A percentile compares a stretch with the other conserved stretches of the same genome.
Evolutionary conservation across 163 green algal genomes (phyloP).

Genomic region (Scenedesmus sp.): DNA sequence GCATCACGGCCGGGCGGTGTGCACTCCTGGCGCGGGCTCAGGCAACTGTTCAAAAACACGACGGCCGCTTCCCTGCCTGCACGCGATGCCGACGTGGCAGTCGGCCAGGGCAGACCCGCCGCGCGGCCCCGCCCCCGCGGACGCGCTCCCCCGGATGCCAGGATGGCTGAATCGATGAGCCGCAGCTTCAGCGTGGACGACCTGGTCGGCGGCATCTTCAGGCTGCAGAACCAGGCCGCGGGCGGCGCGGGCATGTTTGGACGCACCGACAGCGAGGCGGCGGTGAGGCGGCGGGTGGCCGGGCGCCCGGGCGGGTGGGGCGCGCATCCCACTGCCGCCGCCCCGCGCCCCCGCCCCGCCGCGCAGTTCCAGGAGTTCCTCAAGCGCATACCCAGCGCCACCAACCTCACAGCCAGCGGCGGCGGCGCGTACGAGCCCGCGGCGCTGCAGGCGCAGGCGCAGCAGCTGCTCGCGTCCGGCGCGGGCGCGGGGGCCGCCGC

Average conservation of each 20-base stretch:
- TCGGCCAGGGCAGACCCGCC: too few species aligned
- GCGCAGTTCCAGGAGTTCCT: constrained; percentile 61
- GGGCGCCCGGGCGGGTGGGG: too few species aligned
- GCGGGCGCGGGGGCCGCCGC: neutral
- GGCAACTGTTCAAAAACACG: too few species aligned
- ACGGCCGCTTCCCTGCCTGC: too few species aligned
- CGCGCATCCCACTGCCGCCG: constrained; percentile 22
- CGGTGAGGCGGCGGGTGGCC: neutral
- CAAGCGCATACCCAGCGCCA: constrained; percentile 59
- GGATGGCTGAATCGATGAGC: too few species aligned
- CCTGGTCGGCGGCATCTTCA: constrained; percentile 55
- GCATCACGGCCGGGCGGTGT: too few species aligned
- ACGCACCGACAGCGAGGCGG: constrained; percentile 28
- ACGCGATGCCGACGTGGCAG: too few species aligned
- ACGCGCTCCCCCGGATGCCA: too few species aligned
- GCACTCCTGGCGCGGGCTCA: too few species aligned
- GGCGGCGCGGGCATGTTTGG: constrained; percentile 25
- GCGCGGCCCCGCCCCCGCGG: too few species aligned
- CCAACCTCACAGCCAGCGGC: constrained; percentile 53
- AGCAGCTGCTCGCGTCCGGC: constrained; percentile 10
- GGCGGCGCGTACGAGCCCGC: constrained; percentile 1
- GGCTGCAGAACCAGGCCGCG: constrained; percentile 6
- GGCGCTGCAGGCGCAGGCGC: constrained; percentile 24
- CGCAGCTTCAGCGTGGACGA: constrained; percentile 51
- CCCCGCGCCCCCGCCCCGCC: constrained; percentile 25